Conservation (phyloP, 306 rosid genomes). For the Abrus precatorius region DNA sequence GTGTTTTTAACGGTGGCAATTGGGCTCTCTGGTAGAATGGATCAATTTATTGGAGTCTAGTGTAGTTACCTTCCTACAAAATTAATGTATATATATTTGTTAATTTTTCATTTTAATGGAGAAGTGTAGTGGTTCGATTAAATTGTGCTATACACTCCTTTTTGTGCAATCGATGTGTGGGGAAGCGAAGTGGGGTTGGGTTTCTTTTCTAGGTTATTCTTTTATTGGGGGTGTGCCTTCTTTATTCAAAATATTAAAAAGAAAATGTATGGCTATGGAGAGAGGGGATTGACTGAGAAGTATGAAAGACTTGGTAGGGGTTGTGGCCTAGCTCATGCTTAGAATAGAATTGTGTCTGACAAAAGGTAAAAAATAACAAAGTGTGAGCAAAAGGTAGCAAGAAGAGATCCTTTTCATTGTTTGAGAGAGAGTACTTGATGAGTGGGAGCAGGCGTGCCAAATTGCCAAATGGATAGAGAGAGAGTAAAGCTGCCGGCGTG, state of each 20-base stretch:
- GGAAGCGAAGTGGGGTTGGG: conserved; percentile 58
- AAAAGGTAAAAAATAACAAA: conserved; percentile 67
- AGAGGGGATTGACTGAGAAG: conserved; percentile 49
- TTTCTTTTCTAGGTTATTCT: conserved; percentile 50
- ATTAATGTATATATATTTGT: background rate
- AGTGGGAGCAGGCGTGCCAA: conserved; percentile 97
- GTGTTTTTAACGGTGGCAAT: conserved; percentile 5
- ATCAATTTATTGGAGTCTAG: background rate
- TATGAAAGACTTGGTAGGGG: conserved; percentile 33
- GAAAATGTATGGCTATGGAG: background rate
- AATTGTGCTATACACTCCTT: conserved; percentile 44
- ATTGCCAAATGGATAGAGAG: conserved; percentile 65
- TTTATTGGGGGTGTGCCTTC: conserved; percentile 26
- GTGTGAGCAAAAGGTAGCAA: conserved; percentile 66
- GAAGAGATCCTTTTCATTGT: conserved; percentile 71
- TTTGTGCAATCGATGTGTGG: conserved; percentile 58
- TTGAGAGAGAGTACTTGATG: conserved; percentile 45
- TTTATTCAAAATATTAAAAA: conserved; percentile 26
- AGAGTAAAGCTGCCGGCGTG: conserved; percentile 99
- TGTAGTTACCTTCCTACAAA: background rate
- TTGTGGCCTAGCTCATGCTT: conserved; percentile 58
- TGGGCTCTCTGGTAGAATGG: background rate
- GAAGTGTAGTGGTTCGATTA: conserved; percentile 20
- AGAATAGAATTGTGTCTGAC: conserved; percentile 75
- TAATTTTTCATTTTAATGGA: background rate